Evolutionary conservation across 805 yeast species (phyloP).

Genomic region (Nakazawaea populi): DNA sequence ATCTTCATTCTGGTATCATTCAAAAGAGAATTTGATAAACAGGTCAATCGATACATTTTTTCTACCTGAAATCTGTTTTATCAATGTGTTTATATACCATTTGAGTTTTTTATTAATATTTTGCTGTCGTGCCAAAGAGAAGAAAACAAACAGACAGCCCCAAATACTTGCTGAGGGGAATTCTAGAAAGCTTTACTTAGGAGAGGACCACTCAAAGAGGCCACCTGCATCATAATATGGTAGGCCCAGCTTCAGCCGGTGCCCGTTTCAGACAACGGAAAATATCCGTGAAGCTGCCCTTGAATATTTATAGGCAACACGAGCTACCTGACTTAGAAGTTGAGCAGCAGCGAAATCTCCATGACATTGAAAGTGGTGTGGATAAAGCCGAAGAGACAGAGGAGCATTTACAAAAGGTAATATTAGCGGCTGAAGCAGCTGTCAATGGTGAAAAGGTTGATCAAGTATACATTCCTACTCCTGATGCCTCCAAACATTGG

Average conservation of each 20-base stretch:
- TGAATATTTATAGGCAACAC: slow-evolving; percentile 67
- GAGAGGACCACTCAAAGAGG: not conserved
- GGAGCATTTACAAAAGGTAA: slow-evolving; percentile 88
- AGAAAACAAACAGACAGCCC: slow-evolving; percentile 2
- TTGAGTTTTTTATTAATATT: slow-evolving; percentile 3
- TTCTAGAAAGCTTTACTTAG: not conserved
- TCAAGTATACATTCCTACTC: slow-evolving; percentile 87
- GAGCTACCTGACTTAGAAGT: slow-evolving; percentile 80
- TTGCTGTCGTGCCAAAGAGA: slow-evolving; percentile 1
- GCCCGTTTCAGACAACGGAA: slow-evolving; percentile 92
- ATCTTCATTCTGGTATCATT: slow-evolving; percentile 1
- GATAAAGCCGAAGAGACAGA: slow-evolving; percentile 97
- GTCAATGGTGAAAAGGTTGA: slow-evolving; percentile 46
- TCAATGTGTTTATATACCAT: slow-evolving; percentile 4
- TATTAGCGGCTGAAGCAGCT: slow-evolving; percentile 70
- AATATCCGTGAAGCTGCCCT: slow-evolving; percentile 84
- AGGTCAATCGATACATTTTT: slow-evolving; percentile 6
- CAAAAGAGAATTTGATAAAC: slow-evolving; percentile 2
- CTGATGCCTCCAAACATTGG: slow-evolving; percentile 88
- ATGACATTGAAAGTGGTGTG: slow-evolving; percentile 94
- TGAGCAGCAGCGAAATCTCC: slow-evolving; percentile 78
- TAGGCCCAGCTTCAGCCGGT: slow-evolving; percentile 34
- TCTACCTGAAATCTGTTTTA: not conserved
- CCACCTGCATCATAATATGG: slow-evolving; percentile 15
- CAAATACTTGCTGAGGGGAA: not conserved